Evolutionary conservation across 495 filamentous ascomycete species (phyloP).

Genomic region (Hypoxylon cercidicola): DNA sequence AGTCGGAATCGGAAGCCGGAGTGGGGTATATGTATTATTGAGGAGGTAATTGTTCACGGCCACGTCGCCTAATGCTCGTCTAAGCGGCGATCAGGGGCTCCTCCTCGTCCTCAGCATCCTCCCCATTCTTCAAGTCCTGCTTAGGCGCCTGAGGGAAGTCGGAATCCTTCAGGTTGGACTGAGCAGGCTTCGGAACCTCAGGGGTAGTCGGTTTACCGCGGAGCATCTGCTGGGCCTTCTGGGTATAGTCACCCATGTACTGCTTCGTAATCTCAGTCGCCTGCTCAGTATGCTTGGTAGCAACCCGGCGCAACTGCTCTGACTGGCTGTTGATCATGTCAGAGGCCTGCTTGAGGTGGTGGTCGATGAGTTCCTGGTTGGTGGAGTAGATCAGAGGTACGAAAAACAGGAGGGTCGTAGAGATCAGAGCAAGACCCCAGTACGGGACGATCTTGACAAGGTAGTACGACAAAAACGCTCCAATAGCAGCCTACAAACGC

Average conservation of each 20-base stretch:
- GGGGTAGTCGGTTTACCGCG: conserved; percentile 59
- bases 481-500: conserved; percentile 73
- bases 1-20: conserved; percentile 29
- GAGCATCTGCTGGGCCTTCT: conserved; percentile 81
- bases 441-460: conserved; percentile 92
- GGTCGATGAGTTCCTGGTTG: conserved; percentile 94
- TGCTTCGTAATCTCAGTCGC: conserved; percentile 80
- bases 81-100: conserved; percentile 54
- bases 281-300: conserved; percentile 81
- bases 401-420: conserved; percentile 80
- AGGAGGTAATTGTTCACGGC: conserved; percentile 16
- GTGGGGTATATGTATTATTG: conserved; percentile 27
- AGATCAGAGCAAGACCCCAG: conserved; percentile 89
- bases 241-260: conserved; percentile 83
- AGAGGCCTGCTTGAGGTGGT: conserved; percentile 75
- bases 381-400: conserved; percentile 89
- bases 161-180: conserved; percentile 54
- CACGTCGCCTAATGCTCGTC: conserved; percentile 15
- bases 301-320: conserved; percentile 79
- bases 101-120: conserved; percentile 40
- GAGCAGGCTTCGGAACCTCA: conserved; percentile 51
- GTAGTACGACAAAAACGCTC: conserved; percentile 88
- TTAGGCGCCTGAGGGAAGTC: conserved; percentile 74
- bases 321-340: conserved; percentile 84
- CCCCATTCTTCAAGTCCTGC: conserved; percentile 38